A percentile compares a stretch with the other conserved stretches of the same genome.
Evolutionary conservation across 2,329 filamentous ascomycete genomes (phyloP).

Genomic region (Alternaria sp.): DNA sequence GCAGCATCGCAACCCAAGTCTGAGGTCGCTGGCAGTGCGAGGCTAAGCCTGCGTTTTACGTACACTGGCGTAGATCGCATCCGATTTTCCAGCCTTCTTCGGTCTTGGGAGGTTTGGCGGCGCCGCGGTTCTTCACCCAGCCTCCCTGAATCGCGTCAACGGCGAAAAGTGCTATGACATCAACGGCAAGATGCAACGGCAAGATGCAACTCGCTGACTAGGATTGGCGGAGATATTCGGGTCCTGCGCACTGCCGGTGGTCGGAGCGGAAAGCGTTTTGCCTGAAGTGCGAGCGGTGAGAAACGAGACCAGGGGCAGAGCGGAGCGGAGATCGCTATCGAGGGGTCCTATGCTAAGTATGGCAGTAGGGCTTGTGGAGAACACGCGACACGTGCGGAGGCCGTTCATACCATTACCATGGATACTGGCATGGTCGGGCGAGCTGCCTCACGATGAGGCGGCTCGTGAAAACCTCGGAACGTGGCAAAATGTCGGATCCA

Average conservation of each 20-base stretch:
- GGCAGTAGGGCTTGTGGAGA: slow-evolving; percentile 16
- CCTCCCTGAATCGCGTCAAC: slow-evolving; percentile 17
- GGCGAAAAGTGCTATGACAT: slow-evolving; percentile 24
- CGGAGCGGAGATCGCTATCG: slow-evolving; percentile 31
- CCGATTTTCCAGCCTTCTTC: slow-evolving; percentile 12
- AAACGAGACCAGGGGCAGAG: slow-evolving; percentile 16
- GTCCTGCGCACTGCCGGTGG: slow-evolving; percentile 16
- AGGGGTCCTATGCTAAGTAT: slow-evolving; percentile 13
- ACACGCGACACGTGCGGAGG: slow-evolving; percentile 25
- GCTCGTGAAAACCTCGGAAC: background rate
- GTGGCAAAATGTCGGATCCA: background rate
- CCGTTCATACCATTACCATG: slow-evolving; percentile 3
- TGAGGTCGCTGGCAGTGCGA: slow-evolving; percentile 19
- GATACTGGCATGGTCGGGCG: background rate
- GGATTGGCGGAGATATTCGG: slow-evolving; percentile 30
- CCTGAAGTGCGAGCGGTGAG: slow-evolving; percentile 35
- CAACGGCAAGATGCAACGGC: slow-evolving; percentile 3
- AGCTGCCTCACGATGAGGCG: background rate
- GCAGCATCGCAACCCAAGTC: slow-evolving; percentile 22
- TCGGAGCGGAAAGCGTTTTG: slow-evolving; percentile 31
- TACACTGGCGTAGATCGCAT: slow-evolving; percentile 23
- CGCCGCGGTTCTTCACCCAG: slow-evolving; percentile 13
- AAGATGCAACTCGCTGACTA: slow-evolving; percentile 5
- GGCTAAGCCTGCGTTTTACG: slow-evolving; percentile 28
- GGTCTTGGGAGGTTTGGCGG: slow-evolving; percentile 21